Evolutionary conservation across 2,329 filamentous ascomycete genomes (phyloP), one percentile per base, ranked within the genome.

Genomic region (Cordyceps cateniannulata): DNA sequence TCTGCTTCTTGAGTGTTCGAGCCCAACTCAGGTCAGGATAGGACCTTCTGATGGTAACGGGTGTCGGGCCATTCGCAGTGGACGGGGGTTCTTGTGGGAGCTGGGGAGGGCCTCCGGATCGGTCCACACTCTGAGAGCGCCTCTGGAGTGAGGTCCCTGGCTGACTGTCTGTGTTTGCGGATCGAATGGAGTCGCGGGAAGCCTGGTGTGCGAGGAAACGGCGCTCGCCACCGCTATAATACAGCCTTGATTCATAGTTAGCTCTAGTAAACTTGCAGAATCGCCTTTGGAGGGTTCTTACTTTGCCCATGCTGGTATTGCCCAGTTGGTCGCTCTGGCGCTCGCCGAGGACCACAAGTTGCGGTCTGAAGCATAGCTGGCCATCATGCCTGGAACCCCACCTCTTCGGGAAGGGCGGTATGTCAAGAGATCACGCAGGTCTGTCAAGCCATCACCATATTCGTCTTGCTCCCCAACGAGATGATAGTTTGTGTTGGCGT

Each of bases 211-310:
- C 76, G 52, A 88, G 71, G 61, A 75, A 84, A 51, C 75, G 80
- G 63, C 78, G 80, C 71, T 83, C 86, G 55, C 86, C 85, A 58
- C 84, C 85, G 40, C 85, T 84, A 70, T 92, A 92, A 72, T 91
- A 92, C 18, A 90, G 75, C 65, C 80, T 45, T 71, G 48, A 12
- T 38, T 49, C 32, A 67, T 60, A 69, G 66, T 65, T 42, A 58
- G 35, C 29, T 24, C 22, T 25, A 10, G 7, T 22, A 1, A 24
- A 35, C 5, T 18, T 44, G 3, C 3, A 24, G 2, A 1, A 51
- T 40, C 25, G 10, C 12, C n/a, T 42, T 16, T 42, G 4, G 16
- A 7, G 5, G 20, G 8, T 35, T 59, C 72, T 68, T 71, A 81
- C 77, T 72, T 77, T 29, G 82, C 83, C 83, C 83, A 86, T 9